Evolutionary conservation across 2,329 filamentous ascomycete species (phyloP).

Genomic region (Fusarium nelsonii): DNA sequence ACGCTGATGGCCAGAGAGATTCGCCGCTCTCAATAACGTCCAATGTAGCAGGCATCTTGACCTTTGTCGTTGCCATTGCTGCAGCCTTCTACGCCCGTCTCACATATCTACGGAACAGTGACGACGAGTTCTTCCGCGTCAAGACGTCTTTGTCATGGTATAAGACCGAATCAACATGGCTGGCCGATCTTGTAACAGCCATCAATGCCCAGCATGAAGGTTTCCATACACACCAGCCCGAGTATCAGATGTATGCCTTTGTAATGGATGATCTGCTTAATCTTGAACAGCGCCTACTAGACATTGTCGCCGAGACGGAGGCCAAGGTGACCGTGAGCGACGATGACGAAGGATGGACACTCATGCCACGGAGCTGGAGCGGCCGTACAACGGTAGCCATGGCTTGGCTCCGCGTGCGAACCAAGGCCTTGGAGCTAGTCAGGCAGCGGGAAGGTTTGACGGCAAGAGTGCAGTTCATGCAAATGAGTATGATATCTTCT

Average conservation of each 20-base stretch:
- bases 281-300: conserved; percentile 59
- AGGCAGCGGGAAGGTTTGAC: conserved; percentile 61
- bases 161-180: conserved; percentile 62
- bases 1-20: conserved; percentile 50
- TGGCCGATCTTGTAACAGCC: conserved; percentile 57
- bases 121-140: conserved; percentile 61
- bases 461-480: conserved; percentile 60
- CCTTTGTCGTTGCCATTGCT: conserved; percentile 60
- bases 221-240: conserved; percentile 48
- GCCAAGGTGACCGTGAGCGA: conserved; percentile 41
- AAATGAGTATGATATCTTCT: conserved; percentile 63
- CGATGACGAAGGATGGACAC: conserved; percentile 52
- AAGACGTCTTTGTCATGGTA: conserved; percentile 62
- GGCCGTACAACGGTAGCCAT: conserved; percentile 56
- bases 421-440: conserved; percentile 60
- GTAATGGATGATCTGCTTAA: conserved; percentile 61
- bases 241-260: conserved; percentile 62
- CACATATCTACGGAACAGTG: conserved; percentile 60
- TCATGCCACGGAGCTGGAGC: conserved; percentile 56
- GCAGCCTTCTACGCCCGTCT: conserved; percentile 60
- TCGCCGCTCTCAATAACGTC: conserved; percentile 60
- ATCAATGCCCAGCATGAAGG: conserved; percentile 46
- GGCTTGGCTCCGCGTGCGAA: conserved; percentile 59
- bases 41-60: conserved; percentile 60
- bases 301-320: conserved; percentile 60